Base-by-base conservation (phyloP, 108 stramenopile species). In the Nitzschia putrida region DNA sequence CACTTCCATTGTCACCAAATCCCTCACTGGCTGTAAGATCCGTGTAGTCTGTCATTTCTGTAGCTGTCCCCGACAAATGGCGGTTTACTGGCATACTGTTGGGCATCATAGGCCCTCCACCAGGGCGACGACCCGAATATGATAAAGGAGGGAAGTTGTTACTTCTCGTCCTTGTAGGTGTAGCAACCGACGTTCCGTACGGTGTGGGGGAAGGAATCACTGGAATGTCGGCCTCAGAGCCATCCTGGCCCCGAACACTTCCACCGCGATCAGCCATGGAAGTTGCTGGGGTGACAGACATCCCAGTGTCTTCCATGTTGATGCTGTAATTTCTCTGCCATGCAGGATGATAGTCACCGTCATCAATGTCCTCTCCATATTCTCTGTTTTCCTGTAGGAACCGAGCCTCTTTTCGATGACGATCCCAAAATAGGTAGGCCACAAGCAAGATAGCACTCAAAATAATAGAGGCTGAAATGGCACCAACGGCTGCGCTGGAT, bases 371-470 rank as follows among this genome's bases (percentile, higher is more conserved):
- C 7, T 21, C 42, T 37, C 53, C 64, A 66, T 37, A 66, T 11
- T 66, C 58, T 43, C 34, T 52, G 7, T 20, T 24, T n/a, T 18
- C 43, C n/a, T 52, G 34, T 37, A 37, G 43, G n/a, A 40, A 45
- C 14, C 13, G 0, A 6, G 53, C 20, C 16, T 53, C 29, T 57
- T 65, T 66, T 10, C 57, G 66, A 16, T 38, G 39, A 47, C 73
- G 58, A 23, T 74, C 73, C 65, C 66, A 74, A 24, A 74, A 61
- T 25, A 74, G 60, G 60, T 67, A 74, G 7, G 49, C 57, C 20
- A 74, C 73, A 44, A 74, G 43, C 0, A 67, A 21, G 42, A 26
- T 41, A 12, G 73, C 57, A n/a, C 45, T 38, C 4, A 74, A 42
- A 26, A 74, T 44, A 41, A 67, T 74, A 29, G 63, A 67, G 7